Evolutionary conservation across 139 green algal genomes (phyloP), one percentile per base, ranked within the genome.

Genomic region (Trebouxia sp.): DNA sequence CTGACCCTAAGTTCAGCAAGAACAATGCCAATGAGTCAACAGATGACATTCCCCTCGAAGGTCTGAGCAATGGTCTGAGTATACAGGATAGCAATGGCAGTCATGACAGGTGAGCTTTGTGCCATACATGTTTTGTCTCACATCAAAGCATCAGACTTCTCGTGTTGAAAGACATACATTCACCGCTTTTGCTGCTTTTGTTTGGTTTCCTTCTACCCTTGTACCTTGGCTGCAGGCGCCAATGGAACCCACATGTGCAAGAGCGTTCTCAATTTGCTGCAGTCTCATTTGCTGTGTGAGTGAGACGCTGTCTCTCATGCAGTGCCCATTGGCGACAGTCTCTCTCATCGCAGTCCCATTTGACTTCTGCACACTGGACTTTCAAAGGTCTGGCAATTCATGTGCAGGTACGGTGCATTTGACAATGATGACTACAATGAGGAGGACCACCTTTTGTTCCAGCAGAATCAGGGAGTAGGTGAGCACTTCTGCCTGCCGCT

Each of bases 381-480:
- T n/a, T n/a, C n/a, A n/a, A n/a, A n/a, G n/a, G n/a, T n/a, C n/a
- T n/a, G n/a, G n/a, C n/a, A n/a, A n/a, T n/a, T n/a, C n/a, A n/a
- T n/a, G n/a, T 72, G 32, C 62, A 72, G 62, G 32, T 72, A 72
- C 43, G 62, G 62, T 24, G 62, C 62, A n/a, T 72, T 72, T 45
- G 62, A 53, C 47, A 53, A 17, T 53, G 47, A 72, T 42, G 62
- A 72, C 12, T 72, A 72, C 37, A 35, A 72, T 42, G 62, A 72
- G 28, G 62, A 72, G 20, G 62, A 72, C 32, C 62, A 72, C 62
- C 42, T 72, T 8, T 15, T 72, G 17, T 72, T 72, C 20, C 62
- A 72, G 35, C 62, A 72, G 35, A 72, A 72, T 45, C 62, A 72
- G 43, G 62, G 62, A n/a, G 62, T 72, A 28, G 62, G 62, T 72